Evolutionary conservation across 805 yeast species (phyloP).

Genomic region (Grigorovia transvaalensis): DNA sequence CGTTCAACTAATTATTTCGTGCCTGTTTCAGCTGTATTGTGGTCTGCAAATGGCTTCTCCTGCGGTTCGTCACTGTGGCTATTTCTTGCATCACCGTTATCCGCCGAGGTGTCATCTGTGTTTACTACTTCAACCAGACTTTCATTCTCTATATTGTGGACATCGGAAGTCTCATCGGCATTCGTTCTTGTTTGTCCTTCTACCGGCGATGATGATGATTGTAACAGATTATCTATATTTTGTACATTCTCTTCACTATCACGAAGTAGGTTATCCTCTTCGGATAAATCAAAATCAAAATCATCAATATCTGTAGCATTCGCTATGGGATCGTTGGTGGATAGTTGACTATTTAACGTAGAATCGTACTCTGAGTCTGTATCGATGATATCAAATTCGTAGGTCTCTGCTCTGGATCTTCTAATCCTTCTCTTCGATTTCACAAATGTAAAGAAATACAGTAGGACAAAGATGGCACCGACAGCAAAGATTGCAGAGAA

Average conservation of each 20-base stretch:
- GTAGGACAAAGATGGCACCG: slow-evolving; percentile 42
- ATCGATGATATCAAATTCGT: slow-evolving; percentile 68
- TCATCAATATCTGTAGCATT: slow-evolving; percentile 19
- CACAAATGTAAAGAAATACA: slow-evolving; percentile 36
- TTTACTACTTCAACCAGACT: not conserved
- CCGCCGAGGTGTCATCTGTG: not conserved
- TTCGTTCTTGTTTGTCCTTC: not conserved
- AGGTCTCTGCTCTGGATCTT: slow-evolving; percentile 57
- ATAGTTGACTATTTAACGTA: slow-evolving; percentile 16
- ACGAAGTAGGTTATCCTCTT: slow-evolving; percentile 15
- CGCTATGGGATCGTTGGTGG: slow-evolving; percentile 6
- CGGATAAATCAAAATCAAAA: slow-evolving; percentile 28
- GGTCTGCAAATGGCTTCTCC: not conserved
- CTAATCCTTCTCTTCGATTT: slow-evolving; percentile 35
- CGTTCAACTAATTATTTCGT: not conserved
- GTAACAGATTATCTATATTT: not conserved
- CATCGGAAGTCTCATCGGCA: not conserved
- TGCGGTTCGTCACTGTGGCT: not conserved
- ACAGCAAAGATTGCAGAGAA: slow-evolving; percentile 48
- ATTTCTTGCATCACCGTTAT: not conserved
- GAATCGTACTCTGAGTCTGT: slow-evolving; percentile 40
- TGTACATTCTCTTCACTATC: not conserved
- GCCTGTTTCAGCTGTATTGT: not conserved
- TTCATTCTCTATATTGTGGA: not conserved
- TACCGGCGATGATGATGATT: not conserved